A percentile compares a stretch with the other conserved stretches of the same genome.
These are phyloP conservation scores for Pulveroboletus sp. DNA, from an alignment of 768 basidiomycete species.

Conservation along the genomic window DNA sequence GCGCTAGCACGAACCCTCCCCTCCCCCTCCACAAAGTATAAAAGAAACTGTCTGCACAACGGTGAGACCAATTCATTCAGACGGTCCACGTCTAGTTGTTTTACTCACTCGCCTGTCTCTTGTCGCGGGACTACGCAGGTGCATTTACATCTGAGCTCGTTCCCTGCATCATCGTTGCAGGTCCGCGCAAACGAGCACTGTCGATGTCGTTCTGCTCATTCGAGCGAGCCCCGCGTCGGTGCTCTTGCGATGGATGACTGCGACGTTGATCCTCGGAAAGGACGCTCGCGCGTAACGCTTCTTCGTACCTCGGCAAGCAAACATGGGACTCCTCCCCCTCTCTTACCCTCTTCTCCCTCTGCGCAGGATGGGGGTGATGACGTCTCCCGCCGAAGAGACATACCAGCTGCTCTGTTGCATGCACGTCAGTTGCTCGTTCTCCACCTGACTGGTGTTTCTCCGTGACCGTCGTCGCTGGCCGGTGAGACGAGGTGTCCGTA, in stretches of 20 bases:
- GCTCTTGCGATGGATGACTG: conserved; percentile 80
- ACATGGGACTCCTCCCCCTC: not conserved
- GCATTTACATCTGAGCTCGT: conserved; percentile 12
- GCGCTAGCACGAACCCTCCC: not conserved
- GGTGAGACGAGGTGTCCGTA: not conserved
- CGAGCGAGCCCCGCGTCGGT: conserved; percentile 27
- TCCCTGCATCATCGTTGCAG: conserved; percentile 33
- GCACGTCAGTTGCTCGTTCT: not conserved
- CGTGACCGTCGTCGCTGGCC: not conserved
- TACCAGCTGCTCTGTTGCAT: not conserved
- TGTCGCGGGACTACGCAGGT: conserved; percentile 6
- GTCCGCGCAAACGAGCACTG: conserved; percentile 30
- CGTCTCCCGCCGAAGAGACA: not conserved
- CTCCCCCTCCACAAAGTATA: conserved; percentile 9
- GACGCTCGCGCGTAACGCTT: conserved; percentile 15
- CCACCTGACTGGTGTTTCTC: not conserved
- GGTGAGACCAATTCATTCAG: conserved; percentile 14
- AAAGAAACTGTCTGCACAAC: conserved; percentile 1
- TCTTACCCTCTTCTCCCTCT: no score
- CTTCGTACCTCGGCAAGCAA: conserved; percentile 7
- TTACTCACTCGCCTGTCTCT: conserved; percentile 1
- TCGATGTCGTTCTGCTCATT: conserved; percentile 21
- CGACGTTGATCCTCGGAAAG: conserved; percentile 48
- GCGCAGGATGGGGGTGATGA: not conserved
- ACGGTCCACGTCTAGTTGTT: not conserved